Base-by-base conservation (phyloP, 176 grass and related monocot species). In the Poa pratensis region DNA sequence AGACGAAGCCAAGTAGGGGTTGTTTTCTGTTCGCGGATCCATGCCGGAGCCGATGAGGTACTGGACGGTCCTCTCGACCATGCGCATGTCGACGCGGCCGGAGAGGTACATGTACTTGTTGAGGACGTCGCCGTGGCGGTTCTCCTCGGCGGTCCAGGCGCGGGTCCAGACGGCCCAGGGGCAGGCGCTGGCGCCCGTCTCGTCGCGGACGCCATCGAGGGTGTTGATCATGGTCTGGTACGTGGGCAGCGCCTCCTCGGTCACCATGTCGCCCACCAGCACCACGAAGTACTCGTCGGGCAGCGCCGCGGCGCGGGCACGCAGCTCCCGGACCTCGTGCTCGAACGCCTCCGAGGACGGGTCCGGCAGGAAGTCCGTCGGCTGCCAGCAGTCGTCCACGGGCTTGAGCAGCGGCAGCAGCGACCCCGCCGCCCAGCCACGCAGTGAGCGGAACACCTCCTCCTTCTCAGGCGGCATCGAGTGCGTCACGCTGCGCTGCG, bases 161-260 rank as follows among this genome's bases (percentile, higher is more conserved):
- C 93, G 93, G 42, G 93, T 98, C 96, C 93, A 98, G 46, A 98
- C 75, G 0, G 96, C 93, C 96, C 96, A 98, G 9, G 93, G 96
- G 88, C 79, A 87, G 0, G 67, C 72, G 84, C 96, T 98, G 68
- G 96, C 93, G 43, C 96, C 96, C 8, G 96, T 98, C 86, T 98
- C 96, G n/a, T 98, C 93, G 42, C 86, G 88, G 16, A 98, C 91
- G 34, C 91, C 96, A 76, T 98, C 93, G 6, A 98, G 83, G 10
- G 93, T 98, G 91, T 95, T 98, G 84, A 98, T 95, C 96, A 98
- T 98, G 73, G 93, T 98, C 87, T 98, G 96, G 85, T 98, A 98
- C 66, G 93, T 98, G 22, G 96, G 96, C 24, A 96, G 75, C 72
- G 93, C 96, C 93, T 98, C 96, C 87, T 98, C 96, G 24, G 96